Evolutionary conservation across 257 asterid species (phyloP).

Genomic region (Lithospermum erythrorhizon): DNA sequence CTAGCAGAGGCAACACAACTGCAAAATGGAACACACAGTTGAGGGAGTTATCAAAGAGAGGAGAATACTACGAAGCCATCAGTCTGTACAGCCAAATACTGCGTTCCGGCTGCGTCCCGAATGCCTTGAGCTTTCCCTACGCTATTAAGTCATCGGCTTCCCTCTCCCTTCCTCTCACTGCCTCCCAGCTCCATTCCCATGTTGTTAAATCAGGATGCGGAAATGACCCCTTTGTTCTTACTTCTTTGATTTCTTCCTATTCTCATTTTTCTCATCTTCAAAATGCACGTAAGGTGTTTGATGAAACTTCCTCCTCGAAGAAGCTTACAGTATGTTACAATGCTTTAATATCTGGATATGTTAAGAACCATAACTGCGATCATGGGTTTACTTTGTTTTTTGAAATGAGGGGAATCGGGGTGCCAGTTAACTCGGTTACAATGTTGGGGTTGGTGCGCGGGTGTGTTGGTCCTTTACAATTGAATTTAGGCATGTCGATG

Average conservation of each 20-base stretch:
- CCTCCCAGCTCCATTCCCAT: constrained; percentile 59
- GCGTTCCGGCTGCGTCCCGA: constrained; percentile 49
- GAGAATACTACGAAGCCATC: constrained; percentile 44
- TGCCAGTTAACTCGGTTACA: constrained; percentile 36
- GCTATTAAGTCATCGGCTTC: constrained; percentile 66
- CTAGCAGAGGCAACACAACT: no score
- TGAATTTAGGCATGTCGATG: constrained; percentile 49
- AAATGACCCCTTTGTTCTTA: constrained; percentile 70
- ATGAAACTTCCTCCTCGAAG: constrained; percentile 46
- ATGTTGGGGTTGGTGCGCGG: constrained; percentile 75
- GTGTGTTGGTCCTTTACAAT: constrained; percentile 27
- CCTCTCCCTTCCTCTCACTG: constrained; percentile 35
- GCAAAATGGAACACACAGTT: constrained; percentile 60
- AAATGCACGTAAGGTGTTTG: constrained; percentile 53
- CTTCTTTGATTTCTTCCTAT: constrained; percentile 55
- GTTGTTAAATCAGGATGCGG: constrained; percentile 62
- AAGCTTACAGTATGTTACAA: constrained; percentile 59
- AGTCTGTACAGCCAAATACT: constrained; percentile 61
- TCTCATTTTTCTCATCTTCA: constrained; percentile 23
- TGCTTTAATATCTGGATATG: constrained; percentile 69
- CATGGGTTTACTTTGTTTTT: constrained; percentile 36
- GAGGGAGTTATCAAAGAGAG: constrained; percentile 57
- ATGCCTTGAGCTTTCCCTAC: constrained; percentile 86
- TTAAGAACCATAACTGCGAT: constrained; percentile 21
- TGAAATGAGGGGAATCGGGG: constrained; percentile 43